Conservation (phyloP, 805 yeast species). For the Clavispora phyllophila region DNA sequence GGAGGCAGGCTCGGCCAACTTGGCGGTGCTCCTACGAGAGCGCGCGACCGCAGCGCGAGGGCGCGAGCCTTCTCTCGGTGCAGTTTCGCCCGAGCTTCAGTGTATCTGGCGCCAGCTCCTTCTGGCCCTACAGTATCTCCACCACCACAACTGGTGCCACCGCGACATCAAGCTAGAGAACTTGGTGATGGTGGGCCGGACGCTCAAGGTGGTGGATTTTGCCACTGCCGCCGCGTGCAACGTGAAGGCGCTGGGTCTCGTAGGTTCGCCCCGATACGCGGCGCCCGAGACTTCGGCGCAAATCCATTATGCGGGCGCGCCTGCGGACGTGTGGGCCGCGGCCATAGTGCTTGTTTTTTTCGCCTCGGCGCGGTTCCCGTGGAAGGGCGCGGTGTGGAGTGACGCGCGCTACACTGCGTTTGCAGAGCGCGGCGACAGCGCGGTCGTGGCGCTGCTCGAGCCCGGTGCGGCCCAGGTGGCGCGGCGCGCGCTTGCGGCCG, state of each 20-base stretch:
- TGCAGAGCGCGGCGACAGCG: neutral
- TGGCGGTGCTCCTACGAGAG: slow-evolving; percentile 11
- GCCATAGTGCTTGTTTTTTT: slow-evolving; percentile 40
- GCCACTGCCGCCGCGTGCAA: slow-evolving; percentile 21
- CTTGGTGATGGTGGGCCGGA: slow-evolving; percentile 26
- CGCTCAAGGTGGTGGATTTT: slow-evolving; percentile 43
- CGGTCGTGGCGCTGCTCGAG: neutral
- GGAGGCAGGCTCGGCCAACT: slow-evolving; percentile 28
- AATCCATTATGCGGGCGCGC: slow-evolving; percentile 36
- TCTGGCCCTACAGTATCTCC: slow-evolving; percentile 35
- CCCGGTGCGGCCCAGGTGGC: neutral
- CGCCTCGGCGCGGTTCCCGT: slow-evolving; percentile 33
- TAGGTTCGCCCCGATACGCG: slow-evolving; percentile 41
- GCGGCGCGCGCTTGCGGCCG: neutral
- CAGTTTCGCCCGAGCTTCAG: slow-evolving; percentile 11
- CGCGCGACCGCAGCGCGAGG: too few relatives aligned
- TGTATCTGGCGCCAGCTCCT: slow-evolving; percentile 41
- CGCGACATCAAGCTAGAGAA: slow-evolving; percentile 49
- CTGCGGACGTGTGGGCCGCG: slow-evolving; percentile 47
- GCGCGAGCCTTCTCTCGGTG: neutral
- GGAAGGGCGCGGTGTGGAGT: slow-evolving; percentile 40
- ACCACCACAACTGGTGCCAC: slow-evolving; percentile 35
- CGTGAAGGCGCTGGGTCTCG: slow-evolving; percentile 35
- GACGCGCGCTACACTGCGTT: slow-evolving; percentile 20
- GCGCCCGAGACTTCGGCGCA: slow-evolving; percentile 44